phyloP scores from a whole-genome alignment of 371 early-diverging fungal species.

The Saksenaea oblongispora region DNA sequence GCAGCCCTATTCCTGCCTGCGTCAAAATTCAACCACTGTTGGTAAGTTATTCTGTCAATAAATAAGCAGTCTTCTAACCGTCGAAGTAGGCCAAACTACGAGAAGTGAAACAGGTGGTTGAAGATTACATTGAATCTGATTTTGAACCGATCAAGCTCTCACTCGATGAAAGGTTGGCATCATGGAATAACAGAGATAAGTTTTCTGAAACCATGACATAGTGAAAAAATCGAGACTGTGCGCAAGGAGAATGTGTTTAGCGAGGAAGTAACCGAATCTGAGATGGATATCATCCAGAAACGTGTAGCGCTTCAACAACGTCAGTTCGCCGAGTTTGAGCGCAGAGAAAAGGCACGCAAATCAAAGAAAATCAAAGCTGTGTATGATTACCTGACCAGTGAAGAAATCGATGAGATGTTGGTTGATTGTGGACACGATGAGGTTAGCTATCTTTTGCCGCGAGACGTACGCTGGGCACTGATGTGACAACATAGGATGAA shows the following conservation, averaged over 20 bases:
- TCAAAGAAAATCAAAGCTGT: conserved; percentile 70
- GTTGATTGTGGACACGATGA: conserved; percentile 80
- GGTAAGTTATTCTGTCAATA: conserved; percentile 12
- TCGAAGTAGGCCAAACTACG: conserved; percentile 22
- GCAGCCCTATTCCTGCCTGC: conserved; percentile 20
- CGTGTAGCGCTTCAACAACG: conserved; percentile 86
- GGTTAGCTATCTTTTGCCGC: conserved; percentile 24
- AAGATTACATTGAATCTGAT: conserved; percentile 14
- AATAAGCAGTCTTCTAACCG: neutral
- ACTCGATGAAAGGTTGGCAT: conserved; percentile 19
- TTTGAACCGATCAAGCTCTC: conserved; percentile 25
- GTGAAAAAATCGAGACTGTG: conserved; percentile 78
- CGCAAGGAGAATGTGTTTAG: conserved; percentile 87
- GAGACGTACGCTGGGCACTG: neutral
- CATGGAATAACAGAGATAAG: neutral
- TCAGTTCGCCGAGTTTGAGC: conserved; percentile 79
- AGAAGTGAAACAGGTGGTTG: conserved; percentile 13
- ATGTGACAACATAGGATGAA: conserved; percentile 52
- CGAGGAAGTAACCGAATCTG: conserved; percentile 82
- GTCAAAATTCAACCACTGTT: conserved; percentile 26
- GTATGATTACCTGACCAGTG: conserved; percentile 73
- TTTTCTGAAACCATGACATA: conserved; percentile 20
- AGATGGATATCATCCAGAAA: conserved; percentile 82
- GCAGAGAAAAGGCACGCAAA: conserved; percentile 71
- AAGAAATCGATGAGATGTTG: conserved; percentile 82